Base-by-base conservation (phyloP, 2,329 filamentous ascomycete species). In the Trichoderma sp. region DNA sequence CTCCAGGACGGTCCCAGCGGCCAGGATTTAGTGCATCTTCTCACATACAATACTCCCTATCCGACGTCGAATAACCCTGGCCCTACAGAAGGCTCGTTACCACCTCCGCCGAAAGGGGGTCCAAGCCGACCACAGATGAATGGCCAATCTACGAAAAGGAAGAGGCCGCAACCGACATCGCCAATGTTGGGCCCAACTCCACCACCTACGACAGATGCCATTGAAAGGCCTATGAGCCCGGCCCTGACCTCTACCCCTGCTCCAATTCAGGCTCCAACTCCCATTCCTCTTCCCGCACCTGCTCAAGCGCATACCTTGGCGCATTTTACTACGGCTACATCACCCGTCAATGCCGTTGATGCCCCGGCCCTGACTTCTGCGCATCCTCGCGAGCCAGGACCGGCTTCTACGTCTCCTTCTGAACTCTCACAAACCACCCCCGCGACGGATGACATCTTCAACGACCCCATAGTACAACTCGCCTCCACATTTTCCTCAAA, bases 171-270 rank as follows among this genome's bases (percentile, higher is more conserved):
- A 18, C 21, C 71, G 27, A 77, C 75, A 50, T 79, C 79, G 6
- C 80, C 80, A 7, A 77, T 56, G 12, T 78, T 82, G 74, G 82
- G 80, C 66, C 82, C 82, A n/a, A 85, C 84, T 29, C 84, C 84
- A 56, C 84, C 84, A 29, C 83, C 83, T 27, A 85, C 84, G 6
- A 85, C 84, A 6, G 84, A 85, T 76, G 80, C 82, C 18, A 73
- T 78, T 33, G 84, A 85, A 41, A 84, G 81, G 73, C 78, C 79
- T 35, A 76, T 75, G 45, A 85, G 82, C 75, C 83, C 81, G 6
- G 41, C 45, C 16, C 33, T 64, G 9, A 60, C 41, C 21, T 65
- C 53, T 38, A 50, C 71, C 50, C 59, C 63, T 29, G 35, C 64
- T 62, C 60, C 69, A 12, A n/a, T 41, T 27, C 63, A 65, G 56